Percentiles rank a stretch among this genome's conserved stretches.
Conservation (phyloP, 371 early-diverging fungal species). For the Mucor lusitanicus region DNA sequence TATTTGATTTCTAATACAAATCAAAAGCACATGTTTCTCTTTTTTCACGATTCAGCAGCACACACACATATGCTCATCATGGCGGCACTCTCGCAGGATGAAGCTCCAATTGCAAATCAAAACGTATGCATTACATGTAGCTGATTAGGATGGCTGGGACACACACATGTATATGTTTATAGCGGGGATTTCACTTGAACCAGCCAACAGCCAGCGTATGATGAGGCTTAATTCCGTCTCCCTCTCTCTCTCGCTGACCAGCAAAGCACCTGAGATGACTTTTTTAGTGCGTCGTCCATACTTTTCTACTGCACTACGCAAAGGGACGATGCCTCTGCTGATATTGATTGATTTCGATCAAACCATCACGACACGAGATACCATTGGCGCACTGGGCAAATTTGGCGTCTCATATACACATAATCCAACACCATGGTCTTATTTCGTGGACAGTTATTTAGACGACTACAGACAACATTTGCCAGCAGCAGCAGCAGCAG, state of each 20-base stretch:
- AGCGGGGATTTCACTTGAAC: too few relatives aligned
- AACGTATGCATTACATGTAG: not conserved
- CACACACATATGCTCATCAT: too few relatives aligned
- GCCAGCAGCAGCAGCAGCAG: too few relatives aligned
- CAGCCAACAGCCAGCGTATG: too few relatives aligned
- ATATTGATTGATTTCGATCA: conserved; percentile 47
- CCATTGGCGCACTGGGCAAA: conserved; percentile 36
- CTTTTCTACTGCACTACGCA: not conserved
- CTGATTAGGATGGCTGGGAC: not conserved
- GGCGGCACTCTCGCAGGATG: not conserved
- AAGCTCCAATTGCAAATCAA: not conserved
- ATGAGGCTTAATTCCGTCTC: too few relatives aligned
- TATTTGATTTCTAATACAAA: not conserved
- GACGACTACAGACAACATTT: conserved; percentile 31
- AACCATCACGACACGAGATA: conserved; percentile 43
- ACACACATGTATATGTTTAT: too few relatives aligned
- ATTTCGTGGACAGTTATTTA: conserved; percentile 37
- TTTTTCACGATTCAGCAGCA: not conserved
- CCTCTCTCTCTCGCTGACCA: too few relatives aligned
- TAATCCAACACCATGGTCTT: conserved; percentile 31
- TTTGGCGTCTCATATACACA: conserved; percentile 19
- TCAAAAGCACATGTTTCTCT: not conserved
- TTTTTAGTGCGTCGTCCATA: not conserved
- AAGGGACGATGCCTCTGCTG: not conserved
- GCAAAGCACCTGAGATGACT: not conserved